A percentile compares a stretch with the other conserved stretches of the same genome.
These are phyloP conservation scores for Fragaria vesca DNA, from an alignment of 306 rosid species.

Conservation along the genomic window DNA sequence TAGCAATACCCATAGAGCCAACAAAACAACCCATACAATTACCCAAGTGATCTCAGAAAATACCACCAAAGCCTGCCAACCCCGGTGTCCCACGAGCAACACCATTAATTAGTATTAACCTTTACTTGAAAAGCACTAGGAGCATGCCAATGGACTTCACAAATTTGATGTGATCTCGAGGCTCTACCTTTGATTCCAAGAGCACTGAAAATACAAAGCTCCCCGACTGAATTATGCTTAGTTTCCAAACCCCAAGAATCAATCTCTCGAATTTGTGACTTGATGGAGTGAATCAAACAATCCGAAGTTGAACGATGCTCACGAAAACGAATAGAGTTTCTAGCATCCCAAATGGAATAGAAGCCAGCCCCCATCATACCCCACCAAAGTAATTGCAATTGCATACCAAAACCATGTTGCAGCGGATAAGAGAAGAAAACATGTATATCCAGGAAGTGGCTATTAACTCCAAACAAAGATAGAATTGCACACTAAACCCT, in stretches of 20 bases:
- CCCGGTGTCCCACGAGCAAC: not conserved
- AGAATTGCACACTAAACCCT: no score
- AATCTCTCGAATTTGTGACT: no score
- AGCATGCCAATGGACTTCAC: not conserved
- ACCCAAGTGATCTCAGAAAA: not conserved
- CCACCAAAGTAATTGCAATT: not conserved
- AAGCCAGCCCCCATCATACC: not conserved
- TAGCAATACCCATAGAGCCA: not conserved
- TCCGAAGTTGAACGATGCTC: no score
- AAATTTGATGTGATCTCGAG: no score
- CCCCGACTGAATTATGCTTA: not conserved
- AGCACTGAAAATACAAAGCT: not conserved
- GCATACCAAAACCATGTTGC: not conserved
- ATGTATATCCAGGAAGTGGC: no score
- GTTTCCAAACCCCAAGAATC: not conserved
- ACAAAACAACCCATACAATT: not conserved
- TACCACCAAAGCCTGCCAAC: not conserved
- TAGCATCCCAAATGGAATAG: not conserved
- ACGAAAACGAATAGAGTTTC: not conserved
- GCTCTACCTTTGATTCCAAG: not conserved
- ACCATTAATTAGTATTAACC: not conserved
- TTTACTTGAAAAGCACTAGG: not conserved
- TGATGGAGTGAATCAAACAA: not conserved
- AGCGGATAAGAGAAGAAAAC: no score
- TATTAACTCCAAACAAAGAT: no score